phyloP scores from a whole-genome alignment of 331 rosid species.

The Malus hybrid region DNA sequence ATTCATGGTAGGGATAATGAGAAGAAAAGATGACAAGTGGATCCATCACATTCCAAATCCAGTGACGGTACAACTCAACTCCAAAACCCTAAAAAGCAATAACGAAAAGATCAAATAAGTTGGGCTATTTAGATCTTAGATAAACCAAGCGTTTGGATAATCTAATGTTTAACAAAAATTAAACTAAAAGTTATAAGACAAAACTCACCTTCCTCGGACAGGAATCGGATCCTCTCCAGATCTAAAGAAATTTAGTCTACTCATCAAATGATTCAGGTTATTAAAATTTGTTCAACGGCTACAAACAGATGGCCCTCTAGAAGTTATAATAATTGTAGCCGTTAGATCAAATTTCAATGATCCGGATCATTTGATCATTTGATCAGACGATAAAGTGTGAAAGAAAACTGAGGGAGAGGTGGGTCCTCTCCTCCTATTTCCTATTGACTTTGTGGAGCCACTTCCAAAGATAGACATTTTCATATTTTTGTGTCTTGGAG shows the following conservation, averaged over 20 bases:
- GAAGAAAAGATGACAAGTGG: not conserved
- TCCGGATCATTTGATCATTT: too few species aligned
- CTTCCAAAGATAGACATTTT: constrained; percentile 19
- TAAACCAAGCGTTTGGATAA: not conserved
- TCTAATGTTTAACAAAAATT: not conserved
- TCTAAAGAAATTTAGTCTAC: too few species aligned
- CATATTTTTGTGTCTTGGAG: constrained; percentile 8
- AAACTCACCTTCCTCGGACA: constrained; percentile 22
- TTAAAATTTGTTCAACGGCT: too few species aligned
- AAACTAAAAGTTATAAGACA: not conserved
- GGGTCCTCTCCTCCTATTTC: constrained; percentile 1
- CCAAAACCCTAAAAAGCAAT: not conserved
- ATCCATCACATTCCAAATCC: constrained; percentile 7
- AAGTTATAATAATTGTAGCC: too few species aligned
- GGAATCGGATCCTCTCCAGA: too few species aligned
- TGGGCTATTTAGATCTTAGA: not conserved
- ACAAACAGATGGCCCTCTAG: too few species aligned
- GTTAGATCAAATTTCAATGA: too few species aligned
- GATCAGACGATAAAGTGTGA: not conserved
- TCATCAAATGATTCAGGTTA: too few species aligned
- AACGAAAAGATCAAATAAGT: not conserved
- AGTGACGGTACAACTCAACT: not conserved
- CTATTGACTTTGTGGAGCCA: constrained; percentile 23
- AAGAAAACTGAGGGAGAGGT: not conserved
- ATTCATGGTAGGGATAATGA: not conserved